Evolutionary conservation across 2,329 filamentous ascomycete genomes (phyloP), one percentile per base, ranked within the genome.

Genomic region (Penicillium thymicola): DNA sequence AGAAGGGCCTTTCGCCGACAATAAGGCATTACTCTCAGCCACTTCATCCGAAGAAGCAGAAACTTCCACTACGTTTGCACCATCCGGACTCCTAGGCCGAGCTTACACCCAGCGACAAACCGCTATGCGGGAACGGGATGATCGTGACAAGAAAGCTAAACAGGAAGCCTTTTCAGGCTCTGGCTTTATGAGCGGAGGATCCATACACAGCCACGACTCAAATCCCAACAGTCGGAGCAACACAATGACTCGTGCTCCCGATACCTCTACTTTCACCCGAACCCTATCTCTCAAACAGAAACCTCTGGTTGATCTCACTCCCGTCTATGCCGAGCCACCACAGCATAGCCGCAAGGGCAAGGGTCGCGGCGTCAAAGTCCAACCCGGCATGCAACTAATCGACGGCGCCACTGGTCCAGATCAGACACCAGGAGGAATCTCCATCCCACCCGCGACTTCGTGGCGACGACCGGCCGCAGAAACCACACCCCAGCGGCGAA

Each of bases 221-320:
- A 34, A 65, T 47, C 57, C 32, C n/a, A 64, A 53, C 40, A 71
- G 66, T 42, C 71, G 70, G 16, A 66, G 67, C 28, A 73, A 72
- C 59, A 74, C 72, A 23, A 70, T 73, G 60, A 68, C 65, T 4
- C 64, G 66, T 2, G 59, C 58, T 2, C 64, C 69, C 1, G 69
- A 69, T 8, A 52, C 49, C 23, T 66, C 67, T 25, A 67, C 71
- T 38, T 72, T 81, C 5, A 72, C 73, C 40, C 76, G 79, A 48
- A 76, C 76, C n/a, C 72, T 70, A n/a, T 82, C 82, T 2, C 62
- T 71, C 49, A 70, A 66, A 6, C 68, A 72, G 25, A 75, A 85
- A 59, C 88, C 89, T 1, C 78, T 92, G 6, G 74, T 92, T 30
- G 88, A 89, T 65, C 79, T 91, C 40, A 86, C 85, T 0, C 85